Conservation (phyloP, 176 grass and related monocot genomes). For the Triticum timopheevii region DNA sequence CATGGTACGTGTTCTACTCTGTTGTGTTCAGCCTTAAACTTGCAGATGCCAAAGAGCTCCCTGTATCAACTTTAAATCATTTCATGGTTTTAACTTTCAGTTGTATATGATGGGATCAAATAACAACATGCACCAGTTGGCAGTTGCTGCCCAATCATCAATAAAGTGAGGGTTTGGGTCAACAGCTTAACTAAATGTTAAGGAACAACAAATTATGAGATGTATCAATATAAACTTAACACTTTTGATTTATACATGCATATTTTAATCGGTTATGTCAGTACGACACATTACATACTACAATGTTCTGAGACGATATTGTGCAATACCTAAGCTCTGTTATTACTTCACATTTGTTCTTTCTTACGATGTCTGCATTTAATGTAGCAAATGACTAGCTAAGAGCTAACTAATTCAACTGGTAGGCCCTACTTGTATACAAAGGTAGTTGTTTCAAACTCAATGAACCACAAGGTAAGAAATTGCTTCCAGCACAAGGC, state of each 20-base stretch:
- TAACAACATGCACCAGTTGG: not conserved
- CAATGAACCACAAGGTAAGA: not conserved
- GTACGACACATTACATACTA: not conserved
- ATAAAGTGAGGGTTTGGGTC: not conserved
- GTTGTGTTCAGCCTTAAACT: not conserved
- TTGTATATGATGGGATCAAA: not conserved
- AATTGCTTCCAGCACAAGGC: not conserved
- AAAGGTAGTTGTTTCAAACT: not conserved
- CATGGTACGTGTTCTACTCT: not conserved
- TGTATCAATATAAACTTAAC: not conserved
- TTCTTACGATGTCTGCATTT: not conserved
- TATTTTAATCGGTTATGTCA: not conserved
- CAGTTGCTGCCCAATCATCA: not conserved
- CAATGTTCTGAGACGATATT: not conserved
- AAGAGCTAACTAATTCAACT: not conserved
- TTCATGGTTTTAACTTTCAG: not conserved
- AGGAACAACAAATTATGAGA: not conserved
- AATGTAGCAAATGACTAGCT: not conserved
- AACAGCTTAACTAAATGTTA: not conserved
- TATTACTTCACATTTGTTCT: not conserved
- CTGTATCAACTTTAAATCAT: not conserved
- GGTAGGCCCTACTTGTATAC: not conserved
- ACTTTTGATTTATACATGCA: not conserved
- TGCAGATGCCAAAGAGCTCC: not conserved
- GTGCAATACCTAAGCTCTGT: not conserved